A percentile compares a stretch with the other conserved stretches of the same genome.
Evolutionary conservation across 345 rosid genomes (phyloP).

Genomic region (Populus deltoides): DNA sequence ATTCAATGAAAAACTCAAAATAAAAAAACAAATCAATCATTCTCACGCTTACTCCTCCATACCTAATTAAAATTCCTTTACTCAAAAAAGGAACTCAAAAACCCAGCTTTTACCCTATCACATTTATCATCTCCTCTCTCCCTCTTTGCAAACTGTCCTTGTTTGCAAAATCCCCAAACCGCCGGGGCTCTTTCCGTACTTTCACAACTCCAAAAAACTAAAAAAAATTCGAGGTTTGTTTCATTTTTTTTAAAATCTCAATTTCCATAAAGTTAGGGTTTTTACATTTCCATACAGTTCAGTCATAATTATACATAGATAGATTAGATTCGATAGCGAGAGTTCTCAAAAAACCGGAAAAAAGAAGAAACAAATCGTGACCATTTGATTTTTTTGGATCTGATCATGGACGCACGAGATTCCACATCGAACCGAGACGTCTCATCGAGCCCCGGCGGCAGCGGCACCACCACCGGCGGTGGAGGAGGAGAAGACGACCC

Average conservation of each 20-base stretch:
- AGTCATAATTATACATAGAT: neutral
- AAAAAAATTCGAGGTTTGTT: neutral
- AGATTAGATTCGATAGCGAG: neutral
- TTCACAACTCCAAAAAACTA: neutral
- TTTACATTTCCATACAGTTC: neutral
- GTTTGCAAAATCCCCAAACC: constrained; percentile 6
- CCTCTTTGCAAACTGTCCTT: neutral
- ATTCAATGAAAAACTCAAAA: neutral
- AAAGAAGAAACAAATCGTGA: neutral
- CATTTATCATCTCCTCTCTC: neutral
- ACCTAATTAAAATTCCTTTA: neutral
- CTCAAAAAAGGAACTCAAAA: neutral
- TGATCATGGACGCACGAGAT: constrained; percentile 32
- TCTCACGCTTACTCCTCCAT: neutral
- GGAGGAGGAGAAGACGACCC: constrained; percentile 24
- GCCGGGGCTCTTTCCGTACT: neutral
- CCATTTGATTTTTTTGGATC: constrained; percentile 17
- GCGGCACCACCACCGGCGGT: neutral
- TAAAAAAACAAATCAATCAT: neutral
- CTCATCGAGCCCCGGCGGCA: neutral
- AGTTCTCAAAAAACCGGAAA: neutral
- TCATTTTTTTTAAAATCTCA: neutral
- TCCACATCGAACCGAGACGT: constrained; percentile 16
- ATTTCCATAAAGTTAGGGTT: neutral
- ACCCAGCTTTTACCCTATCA: neutral